phyloP scores from a whole-genome alignment of 768 basidiomycete species.

The Tulasnella sp. region DNA sequence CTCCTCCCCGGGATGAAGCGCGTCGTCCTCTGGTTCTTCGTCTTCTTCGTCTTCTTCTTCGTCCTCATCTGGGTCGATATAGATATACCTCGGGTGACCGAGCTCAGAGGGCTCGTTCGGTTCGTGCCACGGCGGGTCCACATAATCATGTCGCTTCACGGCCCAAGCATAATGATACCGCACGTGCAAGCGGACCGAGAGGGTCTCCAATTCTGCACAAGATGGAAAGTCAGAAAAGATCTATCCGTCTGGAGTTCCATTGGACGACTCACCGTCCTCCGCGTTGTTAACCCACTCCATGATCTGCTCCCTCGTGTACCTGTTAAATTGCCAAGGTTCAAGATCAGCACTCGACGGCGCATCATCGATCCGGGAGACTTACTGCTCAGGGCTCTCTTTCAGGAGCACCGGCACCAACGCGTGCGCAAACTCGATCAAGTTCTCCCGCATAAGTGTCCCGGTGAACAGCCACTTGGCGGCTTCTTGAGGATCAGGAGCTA shows the following conservation, averaged over 20 bases:
- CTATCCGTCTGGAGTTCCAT: neutral
- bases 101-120: neutral
- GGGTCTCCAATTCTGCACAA: neutral
- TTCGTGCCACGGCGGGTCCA: neutral
- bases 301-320: neutral
- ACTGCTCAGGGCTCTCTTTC: neutral
- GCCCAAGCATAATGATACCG: slow-evolving; percentile 9
- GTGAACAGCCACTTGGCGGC: neutral
- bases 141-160: neutral
- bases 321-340: neutral
- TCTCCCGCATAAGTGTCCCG: neutral
- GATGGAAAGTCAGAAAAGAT: neutral
- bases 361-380: neutral
- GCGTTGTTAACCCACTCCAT: neutral
- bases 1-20: neutral
- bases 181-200: neutral
- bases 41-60: neutral
- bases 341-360: neutral
- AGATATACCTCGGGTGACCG: neutral
- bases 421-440: neutral
- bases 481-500: neutral
- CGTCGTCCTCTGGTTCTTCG: neutral
- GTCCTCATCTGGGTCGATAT: neutral
- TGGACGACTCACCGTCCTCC: neutral
- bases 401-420: neutral